These are phyloP conservation scores for Rhamnella rubrinervis DNA, from an alignment of 331 rosid genomes.

Conservation along the genomic window DNA sequence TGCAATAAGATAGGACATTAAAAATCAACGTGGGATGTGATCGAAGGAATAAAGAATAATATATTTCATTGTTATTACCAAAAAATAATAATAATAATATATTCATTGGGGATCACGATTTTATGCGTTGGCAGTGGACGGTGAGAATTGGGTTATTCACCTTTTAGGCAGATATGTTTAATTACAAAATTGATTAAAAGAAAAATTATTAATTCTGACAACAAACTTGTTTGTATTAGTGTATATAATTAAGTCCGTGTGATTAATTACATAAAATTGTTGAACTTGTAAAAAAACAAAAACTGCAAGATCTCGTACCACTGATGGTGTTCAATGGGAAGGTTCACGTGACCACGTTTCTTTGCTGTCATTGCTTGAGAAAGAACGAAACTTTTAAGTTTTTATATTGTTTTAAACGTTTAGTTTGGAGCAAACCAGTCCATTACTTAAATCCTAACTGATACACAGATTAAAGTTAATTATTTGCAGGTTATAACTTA, in stretches of 20 bases:
- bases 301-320: constrained; percentile 18
- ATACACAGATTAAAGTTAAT: no score
- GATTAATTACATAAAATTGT: constrained; percentile 1
- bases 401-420: no score
- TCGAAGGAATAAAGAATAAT: constrained; percentile 9
- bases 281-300: not conserved
- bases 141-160: constrained; percentile 3
- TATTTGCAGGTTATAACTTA: no score
- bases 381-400: no score
- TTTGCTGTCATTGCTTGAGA: not conserved
- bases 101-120: not conserved
- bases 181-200: no score
- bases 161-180: not conserved
- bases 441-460: no score
- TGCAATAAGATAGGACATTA: not conserved
- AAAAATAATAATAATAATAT: constrained; percentile 9
- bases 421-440: no score
- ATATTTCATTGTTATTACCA: no score
- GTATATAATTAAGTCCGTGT: constrained; percentile 5
- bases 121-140: not conserved
- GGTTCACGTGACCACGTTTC: constrained; percentile 35
- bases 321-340: constrained; percentile 13
- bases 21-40: constrained; percentile 26
- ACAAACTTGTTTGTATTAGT: constrained; percentile 2
- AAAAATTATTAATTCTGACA: not conserved